phyloP scores from a whole-genome alignment of 345 rosid species.

The Lagerstroemia speciosa region DNA sequence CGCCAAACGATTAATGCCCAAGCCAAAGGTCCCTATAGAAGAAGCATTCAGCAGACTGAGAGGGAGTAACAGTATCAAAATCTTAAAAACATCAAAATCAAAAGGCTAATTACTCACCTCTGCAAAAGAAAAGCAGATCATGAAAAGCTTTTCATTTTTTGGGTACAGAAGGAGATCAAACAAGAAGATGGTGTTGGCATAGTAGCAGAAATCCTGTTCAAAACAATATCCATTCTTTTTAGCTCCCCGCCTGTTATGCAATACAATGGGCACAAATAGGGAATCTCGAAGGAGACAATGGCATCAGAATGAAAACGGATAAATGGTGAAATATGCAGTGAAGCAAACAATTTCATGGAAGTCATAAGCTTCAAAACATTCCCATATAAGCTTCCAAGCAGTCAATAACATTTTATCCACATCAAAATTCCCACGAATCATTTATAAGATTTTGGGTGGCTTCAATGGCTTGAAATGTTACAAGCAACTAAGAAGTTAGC shows the following conservation, averaged over 20 bases:
- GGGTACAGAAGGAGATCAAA: constrained; percentile 74
- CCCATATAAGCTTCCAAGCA: neutral
- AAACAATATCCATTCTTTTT: neutral
- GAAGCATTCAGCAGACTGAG: constrained; percentile 14
- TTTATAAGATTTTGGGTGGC: neutral
- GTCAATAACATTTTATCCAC: neutral
- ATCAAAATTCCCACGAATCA: neutral
- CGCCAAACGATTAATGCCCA: constrained; percentile 98
- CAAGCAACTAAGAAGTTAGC: neutral
- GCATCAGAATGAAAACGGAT: neutral
- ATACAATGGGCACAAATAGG: neutral
- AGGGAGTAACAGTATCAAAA: constrained; percentile 1
- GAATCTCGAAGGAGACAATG: neutral
- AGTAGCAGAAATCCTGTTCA: constrained; percentile 87
- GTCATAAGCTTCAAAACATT: neutral
- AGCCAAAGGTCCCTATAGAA: constrained; percentile 79
- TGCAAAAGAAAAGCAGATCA: constrained; percentile 97
- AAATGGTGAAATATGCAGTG: neutral
- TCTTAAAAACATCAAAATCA: constrained; percentile 2
- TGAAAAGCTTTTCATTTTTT: constrained; percentile 76
- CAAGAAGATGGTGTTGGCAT: constrained; percentile 94
- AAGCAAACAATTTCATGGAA: neutral
- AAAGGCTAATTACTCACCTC: constrained; percentile 44
- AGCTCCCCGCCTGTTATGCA: neutral
- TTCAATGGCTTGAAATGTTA: neutral